Evolutionary conservation across 768 basidiomycete species (phyloP), one percentile per base, ranked within the genome.

Genomic region (Epithele typhae): DNA sequence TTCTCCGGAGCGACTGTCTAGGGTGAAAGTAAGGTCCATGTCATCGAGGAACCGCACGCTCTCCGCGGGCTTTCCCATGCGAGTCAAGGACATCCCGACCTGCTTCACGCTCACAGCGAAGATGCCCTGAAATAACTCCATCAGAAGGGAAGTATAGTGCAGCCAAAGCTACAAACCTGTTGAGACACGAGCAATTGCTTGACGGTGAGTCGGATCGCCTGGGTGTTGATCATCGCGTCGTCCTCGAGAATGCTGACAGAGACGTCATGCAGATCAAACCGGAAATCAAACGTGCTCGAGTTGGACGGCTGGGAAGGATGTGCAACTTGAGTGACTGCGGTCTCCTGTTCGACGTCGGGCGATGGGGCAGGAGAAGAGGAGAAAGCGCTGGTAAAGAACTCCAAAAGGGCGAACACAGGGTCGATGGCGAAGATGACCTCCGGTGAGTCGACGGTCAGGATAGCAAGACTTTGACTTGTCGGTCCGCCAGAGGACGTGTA

Each of bases 11-110:
- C 89, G 82, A 52, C 75, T 90, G 64, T 98, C 94, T 47, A 96
- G 68, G 8, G 93, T 86, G 36, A 95, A 73, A 0, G 92, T 88
- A 38, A 95, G 59, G 62, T 96, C 91, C 41, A 96, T 72, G 50
- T 97, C 88, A 61, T 99, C 96, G 54, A 99, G 72, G 68, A 99
- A 92, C 37, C 91, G 81, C 40, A 94, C 92, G 39, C 78, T 82
- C 52, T 98, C 94, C 0, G 81, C 72, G 37, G 79, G 73, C 53
- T 77, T 76, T 53, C 89, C 90, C 93, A 99, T 98, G 23, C 77
- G 76, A 49, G 84, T 80, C 24, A 99, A 73, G 3, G 92, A 96
- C 95, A 99, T 98, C 18, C 96, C 96, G 8, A 97, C 74, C 24
- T 76, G 78, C 43, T 76, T 81, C 25, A 97, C 70, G 27, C 78